Evolutionary conservation across 805 yeast species (phyloP), one percentile per base, ranked within the genome.

Genomic region (Suhomyces sp.): DNA sequence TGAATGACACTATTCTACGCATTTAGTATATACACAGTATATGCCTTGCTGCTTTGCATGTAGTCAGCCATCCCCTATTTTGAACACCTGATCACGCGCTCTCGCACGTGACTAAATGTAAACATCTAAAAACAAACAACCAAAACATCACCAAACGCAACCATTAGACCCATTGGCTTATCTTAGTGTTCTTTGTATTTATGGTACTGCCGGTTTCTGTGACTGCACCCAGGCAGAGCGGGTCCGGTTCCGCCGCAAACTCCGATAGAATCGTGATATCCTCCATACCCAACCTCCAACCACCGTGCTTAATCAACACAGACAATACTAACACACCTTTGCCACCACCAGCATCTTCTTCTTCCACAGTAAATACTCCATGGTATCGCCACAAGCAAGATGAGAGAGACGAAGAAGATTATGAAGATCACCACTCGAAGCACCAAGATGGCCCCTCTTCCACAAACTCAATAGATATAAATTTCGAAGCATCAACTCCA

Each of bases 401-500:
- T 22, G 38, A 50, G 13, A 3, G 19, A 2, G 52, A 52, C 15
- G 49, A 46, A 2, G 54, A 53, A 4, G 59, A 56, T 19, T 55
- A 56, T 8, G 50, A 47, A 7, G 53, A 46, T 17, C 19, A 19
- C 19, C 13, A 17, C 9, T 10, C 42, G n/a, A 38, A 38, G 24
- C 13, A 17, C 3, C 33, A 29, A 29, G 8, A 13, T 15, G 17
- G 19, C 22, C 12, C 36, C 13, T 33, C 36, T 33, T n/a, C n/a
- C n/a, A n/a, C n/a, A n/a, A n/a, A n/a, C n/a, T n/a, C n/a, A n/a
- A n/a, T n/a, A n/a, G 54, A 51, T 6, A 47, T 47, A 49, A 55
- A 55, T 19, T 35, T 61, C 35, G 61, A 61, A 2, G 67, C 67
- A 1, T 63, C 67, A 13, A 66, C 70, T 7, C 70, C 70, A 7